A percentile compares a stretch with the other conserved stretches of the same genome.
These are phyloP conservation scores for Zostera marina DNA, from an alignment of 116 monocot species.

Conservation along the genomic window DNA sequence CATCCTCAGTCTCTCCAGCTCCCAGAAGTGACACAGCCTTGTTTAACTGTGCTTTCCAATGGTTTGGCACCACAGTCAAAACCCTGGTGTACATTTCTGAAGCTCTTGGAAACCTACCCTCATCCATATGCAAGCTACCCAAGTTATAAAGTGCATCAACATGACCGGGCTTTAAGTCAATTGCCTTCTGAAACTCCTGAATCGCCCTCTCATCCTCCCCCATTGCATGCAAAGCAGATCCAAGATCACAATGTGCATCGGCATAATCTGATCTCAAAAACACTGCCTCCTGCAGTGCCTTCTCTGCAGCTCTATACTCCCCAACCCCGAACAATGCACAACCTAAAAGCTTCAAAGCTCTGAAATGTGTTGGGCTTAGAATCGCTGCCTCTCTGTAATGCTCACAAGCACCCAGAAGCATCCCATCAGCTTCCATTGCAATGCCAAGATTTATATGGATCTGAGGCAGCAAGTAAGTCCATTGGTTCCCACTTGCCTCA, in stretches of 20 bases:
- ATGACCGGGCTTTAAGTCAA: constrained; percentile 85
- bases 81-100: constrained; percentile 95
- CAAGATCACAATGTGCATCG: constrained; percentile 12
- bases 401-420: constrained; percentile 23
- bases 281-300: constrained; percentile 8
- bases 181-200: constrained; percentile 89
- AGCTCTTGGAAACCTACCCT: constrained; percentile 70
- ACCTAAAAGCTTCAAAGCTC: constrained; percentile 9
- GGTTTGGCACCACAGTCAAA: constrained; percentile 48
- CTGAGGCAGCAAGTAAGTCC: constrained; percentile 70
- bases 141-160: constrained; percentile 89
- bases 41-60: constrained; percentile 89
- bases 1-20: constrained; percentile 74
- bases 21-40: constrained; percentile 80
- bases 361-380: constrained; percentile 10
- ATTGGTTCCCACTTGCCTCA: constrained; percentile 78
- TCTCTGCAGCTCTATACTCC: constrained; percentile 30
- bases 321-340: constrained; percentile 13
- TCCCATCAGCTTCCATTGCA: constrained; percentile 75
- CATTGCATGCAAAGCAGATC: constrained; percentile 9
- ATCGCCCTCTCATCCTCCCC: constrained; percentile 10
- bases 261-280: constrained; percentile 24
- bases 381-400: constrained; percentile 12
- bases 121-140: constrained; percentile 78
- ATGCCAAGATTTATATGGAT: constrained; percentile 91